Percentiles rank a stretch among this genome's conserved stretches.
phyloP scores from a whole-genome alignment of 139 green algal species.

The Mesostigma viride region DNA sequence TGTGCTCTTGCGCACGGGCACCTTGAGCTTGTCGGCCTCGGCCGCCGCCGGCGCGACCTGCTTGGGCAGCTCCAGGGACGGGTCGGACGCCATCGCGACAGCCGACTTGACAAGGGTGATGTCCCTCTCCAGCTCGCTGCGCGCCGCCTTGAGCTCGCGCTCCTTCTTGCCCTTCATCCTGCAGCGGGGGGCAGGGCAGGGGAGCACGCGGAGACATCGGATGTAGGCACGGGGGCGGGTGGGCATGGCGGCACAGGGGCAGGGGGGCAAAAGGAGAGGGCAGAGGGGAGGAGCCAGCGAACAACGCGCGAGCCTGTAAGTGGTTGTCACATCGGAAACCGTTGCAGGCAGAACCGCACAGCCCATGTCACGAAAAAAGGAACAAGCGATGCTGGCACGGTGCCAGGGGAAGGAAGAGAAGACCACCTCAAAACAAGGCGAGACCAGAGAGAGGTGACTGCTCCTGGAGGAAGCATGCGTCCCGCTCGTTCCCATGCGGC shows the following conservation, averaged over 20 bases:
- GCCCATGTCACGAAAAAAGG: too few species aligned
- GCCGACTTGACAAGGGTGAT: slow-evolving; percentile 48
- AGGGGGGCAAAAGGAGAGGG: not conserved
- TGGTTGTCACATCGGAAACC: not conserved
- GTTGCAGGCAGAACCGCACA: not conserved
- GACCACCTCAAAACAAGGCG: too few species aligned
- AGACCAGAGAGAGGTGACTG: too few species aligned
- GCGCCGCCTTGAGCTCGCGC: slow-evolving; percentile 41
- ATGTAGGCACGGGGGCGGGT: too few species aligned
- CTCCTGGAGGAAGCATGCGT: too few species aligned
- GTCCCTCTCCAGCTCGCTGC: slow-evolving; percentile 72
- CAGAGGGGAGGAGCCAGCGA: not conserved
- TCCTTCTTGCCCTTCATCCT: slow-evolving; percentile 46
- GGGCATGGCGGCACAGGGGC: too few species aligned
- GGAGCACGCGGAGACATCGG: not conserved
- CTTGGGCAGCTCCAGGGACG: slow-evolving; percentile 22
- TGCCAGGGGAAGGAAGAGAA: too few species aligned
- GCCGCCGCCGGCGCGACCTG: not conserved
- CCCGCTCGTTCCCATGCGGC: too few species aligned
- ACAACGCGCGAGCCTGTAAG: not conserved
- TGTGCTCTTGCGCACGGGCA: not conserved
- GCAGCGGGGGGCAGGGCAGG: not conserved
- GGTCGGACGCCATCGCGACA: slow-evolving; percentile 5
- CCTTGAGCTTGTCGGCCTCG: slow-evolving; percentile 10
- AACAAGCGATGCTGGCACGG: too few species aligned